Evolutionary conservation across 208 protist species (phyloP).

Genomic region (Leishmania tropica): DNA sequence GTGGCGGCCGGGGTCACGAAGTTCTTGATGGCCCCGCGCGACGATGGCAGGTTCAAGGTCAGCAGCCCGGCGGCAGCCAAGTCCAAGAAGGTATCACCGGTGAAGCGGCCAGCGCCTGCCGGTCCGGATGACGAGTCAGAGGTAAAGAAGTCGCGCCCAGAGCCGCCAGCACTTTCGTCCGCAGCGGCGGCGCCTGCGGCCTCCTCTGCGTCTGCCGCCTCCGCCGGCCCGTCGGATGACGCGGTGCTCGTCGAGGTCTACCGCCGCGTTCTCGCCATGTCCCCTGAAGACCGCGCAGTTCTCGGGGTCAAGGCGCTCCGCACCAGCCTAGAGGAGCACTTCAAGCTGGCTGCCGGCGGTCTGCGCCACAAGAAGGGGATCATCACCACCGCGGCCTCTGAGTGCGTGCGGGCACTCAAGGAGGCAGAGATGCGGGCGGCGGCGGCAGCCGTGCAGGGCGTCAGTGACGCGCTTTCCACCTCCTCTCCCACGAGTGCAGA

Average conservation of each 20-base stretch:
- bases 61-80: neutral
- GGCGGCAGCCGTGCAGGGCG: neutral
- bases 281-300: conserved; percentile 42
- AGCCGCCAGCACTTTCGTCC: neutral
- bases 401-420: conserved; percentile 67
- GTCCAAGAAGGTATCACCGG: neutral
- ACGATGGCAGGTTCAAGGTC: conserved; percentile 24
- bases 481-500: neutral
- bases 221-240: conserved; percentile 43
- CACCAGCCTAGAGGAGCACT: conserved; percentile 51
- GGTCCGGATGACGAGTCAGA: conserved; percentile 4
- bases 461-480: neutral
- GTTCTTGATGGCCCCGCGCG: conserved; percentile 70
- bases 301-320: conserved; percentile 76
- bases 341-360: conserved; percentile 41
- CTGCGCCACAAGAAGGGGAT: conserved; percentile 58
- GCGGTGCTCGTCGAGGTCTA: conserved; percentile 71
- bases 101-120: neutral
- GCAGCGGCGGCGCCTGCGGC: neutral
- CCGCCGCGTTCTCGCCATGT: conserved; percentile 58
- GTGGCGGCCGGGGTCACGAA: conserved; percentile 43
- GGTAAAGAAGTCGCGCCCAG: neutral
- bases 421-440: conserved; percentile 50
- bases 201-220: neutral
- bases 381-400: conserved; percentile 67